Percentiles rank a stretch among this genome's conserved stretches.
Conservation (phyloP, 75 land plant species). For the Azolla pinnata region DNA sequence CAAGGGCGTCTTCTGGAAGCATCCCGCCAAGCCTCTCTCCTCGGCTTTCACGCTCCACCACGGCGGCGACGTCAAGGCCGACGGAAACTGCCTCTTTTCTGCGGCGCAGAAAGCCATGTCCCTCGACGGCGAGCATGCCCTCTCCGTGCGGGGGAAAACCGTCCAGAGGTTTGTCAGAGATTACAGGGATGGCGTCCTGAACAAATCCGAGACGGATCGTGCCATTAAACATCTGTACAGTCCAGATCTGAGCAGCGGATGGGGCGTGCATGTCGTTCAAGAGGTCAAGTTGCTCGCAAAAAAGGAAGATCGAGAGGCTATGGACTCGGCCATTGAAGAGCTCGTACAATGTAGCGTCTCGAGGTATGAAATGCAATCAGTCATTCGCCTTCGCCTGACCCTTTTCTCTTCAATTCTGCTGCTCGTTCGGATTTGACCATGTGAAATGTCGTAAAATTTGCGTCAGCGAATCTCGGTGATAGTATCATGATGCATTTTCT, state of each 20-base stretch:
- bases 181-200: constrained; percentile 4
- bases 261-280: constrained; percentile 42
- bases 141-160: constrained; percentile 10
- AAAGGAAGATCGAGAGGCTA: constrained; percentile 23
- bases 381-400: too few species aligned
- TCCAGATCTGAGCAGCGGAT: constrained; percentile 29
- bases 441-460: too few species aligned
- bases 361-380: too few species aligned
- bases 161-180: constrained; percentile 24
- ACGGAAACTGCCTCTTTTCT: constrained; percentile 38
- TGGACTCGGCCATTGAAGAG: constrained; percentile 19
- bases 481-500: too few species aligned
- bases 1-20: constrained; percentile 33
- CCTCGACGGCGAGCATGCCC: constrained; percentile 7
- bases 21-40: constrained; percentile 15
- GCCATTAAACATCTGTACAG: constrained; percentile 22
- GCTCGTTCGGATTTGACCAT: too few species aligned
- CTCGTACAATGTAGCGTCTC: constrained; percentile 23
- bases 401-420: too few species aligned
- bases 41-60: constrained; percentile 22
- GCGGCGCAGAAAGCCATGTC: constrained; percentile 28
- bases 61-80: constrained; percentile 40
- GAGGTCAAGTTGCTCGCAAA: constrained; percentile 32
- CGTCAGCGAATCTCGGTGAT: too few species aligned
- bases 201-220: constrained; percentile 7